Evolutionary conservation across 805 yeast species (phyloP), one percentile per base, ranked within the genome.

Genomic region (Pichia cephalocereana): DNA sequence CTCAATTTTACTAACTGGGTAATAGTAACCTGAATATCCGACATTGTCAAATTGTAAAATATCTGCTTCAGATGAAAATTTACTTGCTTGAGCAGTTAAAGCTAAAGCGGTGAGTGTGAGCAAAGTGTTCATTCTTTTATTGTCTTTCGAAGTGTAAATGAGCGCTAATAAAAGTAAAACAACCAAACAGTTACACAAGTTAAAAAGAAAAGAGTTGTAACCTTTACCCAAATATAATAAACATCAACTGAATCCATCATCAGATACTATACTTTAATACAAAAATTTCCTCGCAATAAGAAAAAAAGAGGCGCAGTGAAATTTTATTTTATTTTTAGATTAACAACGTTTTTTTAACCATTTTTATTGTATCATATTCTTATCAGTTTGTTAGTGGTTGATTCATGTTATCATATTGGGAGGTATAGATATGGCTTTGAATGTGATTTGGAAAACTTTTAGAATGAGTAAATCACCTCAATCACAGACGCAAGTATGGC

Each of bases 1-100:
- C 44, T 67, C 70, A 31, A 80, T 62, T 10, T 61, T 58, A 38
- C 62, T 60, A 15, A 80, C 85, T 45, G 71, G 69, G 54, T 57
- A 68, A 60, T 75, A 80, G 49, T 68, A 62, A 9, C 86, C 86
- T 4, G 66, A 59, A 56, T 65, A 80, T 0, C 86, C 86, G 28
- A 79, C 60, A 59, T 80, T 80, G 12, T 65, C 64, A 48, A 77
- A 79, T 52, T 75, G 75, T 17, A 80, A 54, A 6, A 68, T 69
- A 36, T 69, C 68, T 38, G 58, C 67, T 38, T 66, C 60, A 65
- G 68, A 49, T 2, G 65, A 58, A 23, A 47, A 52, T 11, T 41
- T 44, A 14, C 45, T 43, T 6, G 45, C 45, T 14, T 28, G 23
- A 2, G 45, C 34, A 8, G 34, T 26, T 7, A 18, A 17, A 3